Conservation (phyloP, 1,284 basidiomycete genomes). For the Cutaneotrichosporon cutaneum region DNA sequence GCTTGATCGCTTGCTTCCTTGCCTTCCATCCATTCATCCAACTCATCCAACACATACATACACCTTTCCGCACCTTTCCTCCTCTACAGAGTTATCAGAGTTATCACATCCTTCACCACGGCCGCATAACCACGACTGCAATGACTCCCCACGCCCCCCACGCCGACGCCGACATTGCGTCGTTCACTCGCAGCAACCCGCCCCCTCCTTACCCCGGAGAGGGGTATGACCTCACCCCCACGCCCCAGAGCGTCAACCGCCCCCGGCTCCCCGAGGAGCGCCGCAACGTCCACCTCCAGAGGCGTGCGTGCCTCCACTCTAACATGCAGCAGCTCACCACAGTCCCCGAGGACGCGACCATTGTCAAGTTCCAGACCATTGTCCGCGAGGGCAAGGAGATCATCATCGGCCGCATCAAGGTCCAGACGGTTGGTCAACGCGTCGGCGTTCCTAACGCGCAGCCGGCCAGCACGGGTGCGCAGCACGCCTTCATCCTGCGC, state of each 20-base stretch:
- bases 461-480: conserved; percentile 7
- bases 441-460: background rate
- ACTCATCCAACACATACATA: no score
- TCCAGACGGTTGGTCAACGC: conserved; percentile 69
- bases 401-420: conserved; percentile 87
- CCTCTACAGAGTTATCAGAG: no score
- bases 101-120: no score
- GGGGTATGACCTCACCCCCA: conserved; percentile 39
- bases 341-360: conserved; percentile 46
- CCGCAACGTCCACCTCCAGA: conserved; percentile 38
- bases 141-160: conserved; percentile 16
- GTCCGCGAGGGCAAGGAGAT: conserved; percentile 78
- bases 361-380: conserved; percentile 79
- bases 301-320: conserved; percentile 28
- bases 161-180: conserved; percentile 28
- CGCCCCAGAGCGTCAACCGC: conserved; percentile 42
- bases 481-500: conserved; percentile 89
- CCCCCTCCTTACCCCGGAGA: conserved; percentile 43
- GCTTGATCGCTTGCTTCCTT: background rate
- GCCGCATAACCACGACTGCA: background rate
- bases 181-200: conserved; percentile 30
- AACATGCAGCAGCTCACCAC: conserved; percentile 1
- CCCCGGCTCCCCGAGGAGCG: conserved; percentile 43
- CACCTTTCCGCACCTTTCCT: no score
- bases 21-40: no score